Percentiles rank a stretch among this genome's conserved stretches.
phyloP scores from a whole-genome alignment of 805 yeast genomes.

The Citeromyces nyonsensis region DNA sequence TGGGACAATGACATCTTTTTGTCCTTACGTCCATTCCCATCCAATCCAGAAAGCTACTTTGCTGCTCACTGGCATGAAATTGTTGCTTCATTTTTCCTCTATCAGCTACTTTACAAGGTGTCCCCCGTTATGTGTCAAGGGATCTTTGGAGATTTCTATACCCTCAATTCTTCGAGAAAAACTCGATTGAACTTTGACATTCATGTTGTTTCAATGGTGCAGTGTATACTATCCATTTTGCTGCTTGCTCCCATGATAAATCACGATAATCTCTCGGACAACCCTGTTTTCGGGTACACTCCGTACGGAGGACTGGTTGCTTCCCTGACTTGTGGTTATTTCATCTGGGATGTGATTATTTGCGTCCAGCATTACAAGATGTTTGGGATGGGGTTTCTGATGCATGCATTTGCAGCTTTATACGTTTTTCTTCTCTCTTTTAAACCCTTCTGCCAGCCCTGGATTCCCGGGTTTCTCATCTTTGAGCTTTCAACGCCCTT shows the following conservation, averaged over 20 bases:
- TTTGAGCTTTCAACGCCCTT: constrained; percentile 91
- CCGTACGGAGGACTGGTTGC: constrained; percentile 67
- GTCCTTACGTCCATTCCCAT: constrained; percentile 28
- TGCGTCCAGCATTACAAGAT: constrained; percentile 47
- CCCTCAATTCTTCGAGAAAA: constrained; percentile 21
- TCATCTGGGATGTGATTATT: constrained; percentile 75
- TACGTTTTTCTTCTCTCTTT: constrained; percentile 53
- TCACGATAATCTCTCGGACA: constrained; percentile 28
- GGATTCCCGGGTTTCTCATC: constrained; percentile 68
- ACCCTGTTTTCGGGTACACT: constrained; percentile 51
- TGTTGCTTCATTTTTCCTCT: constrained; percentile 39
- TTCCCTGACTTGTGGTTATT: constrained; percentile 71
- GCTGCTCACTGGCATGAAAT: constrained; percentile 68
- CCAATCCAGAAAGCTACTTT: constrained; percentile 22
- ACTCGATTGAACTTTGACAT: constrained; percentile 69
- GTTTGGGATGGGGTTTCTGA: constrained; percentile 70
- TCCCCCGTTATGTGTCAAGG: constrained; percentile 34
- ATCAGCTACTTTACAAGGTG: constrained; percentile 32
- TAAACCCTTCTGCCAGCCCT: constrained; percentile 64
- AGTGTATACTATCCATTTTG: constrained; percentile 49
- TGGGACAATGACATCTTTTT: constrained; percentile 24
- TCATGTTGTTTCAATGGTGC: constrained; percentile 81
- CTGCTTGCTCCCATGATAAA: constrained; percentile 50
- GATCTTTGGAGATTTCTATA: constrained; percentile 40
- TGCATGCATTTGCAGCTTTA: constrained; percentile 76